These are phyloP conservation scores for Aspergillus sp. DNA, from an alignment of 2,329 filamentous ascomycete species.

Conservation along the genomic window DNA sequence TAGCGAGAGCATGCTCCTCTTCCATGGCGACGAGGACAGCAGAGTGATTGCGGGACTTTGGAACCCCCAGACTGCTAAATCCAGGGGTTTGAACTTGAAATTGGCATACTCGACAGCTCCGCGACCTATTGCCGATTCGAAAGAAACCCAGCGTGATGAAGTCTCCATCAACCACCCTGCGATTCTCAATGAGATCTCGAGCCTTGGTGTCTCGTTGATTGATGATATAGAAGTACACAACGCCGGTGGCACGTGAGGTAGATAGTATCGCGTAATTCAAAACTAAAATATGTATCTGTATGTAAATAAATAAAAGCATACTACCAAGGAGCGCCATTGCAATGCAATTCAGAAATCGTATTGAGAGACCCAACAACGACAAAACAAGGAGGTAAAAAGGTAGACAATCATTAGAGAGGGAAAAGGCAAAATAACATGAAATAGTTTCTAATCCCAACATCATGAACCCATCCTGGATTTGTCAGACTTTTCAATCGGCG, in stretches of 20 bases:
- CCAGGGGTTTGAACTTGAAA: constrained; percentile 29
- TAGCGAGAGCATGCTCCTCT: constrained; percentile 65
- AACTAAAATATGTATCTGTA: constrained; percentile 2
- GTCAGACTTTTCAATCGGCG: constrained; percentile 43
- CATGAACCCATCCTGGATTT: constrained; percentile 25
- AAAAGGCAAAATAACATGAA: constrained; percentile 4
- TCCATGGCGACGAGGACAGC: constrained; percentile 56
- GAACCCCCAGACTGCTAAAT: constrained; percentile 45
- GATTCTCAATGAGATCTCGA: constrained; percentile 38
- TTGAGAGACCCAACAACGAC: constrained; percentile 1
- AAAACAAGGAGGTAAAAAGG: constrained; percentile 5
- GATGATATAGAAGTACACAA: constrained; percentile 52
- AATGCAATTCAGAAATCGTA: constrained; percentile 17
- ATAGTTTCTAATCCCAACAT: constrained; percentile 9
- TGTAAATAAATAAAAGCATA: constrained; percentile 1
- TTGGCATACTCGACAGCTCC: constrained; percentile 30
- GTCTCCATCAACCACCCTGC: constrained; percentile 33
- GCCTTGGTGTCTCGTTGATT: constrained; percentile 56
- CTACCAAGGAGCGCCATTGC: constrained; percentile 22
- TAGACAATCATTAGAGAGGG: background rate
- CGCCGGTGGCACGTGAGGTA: constrained; percentile 4
- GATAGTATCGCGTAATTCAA: constrained; percentile 3
- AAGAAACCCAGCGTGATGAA: constrained; percentile 9
- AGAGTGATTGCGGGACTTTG: constrained; percentile 57
- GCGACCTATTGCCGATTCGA: constrained; percentile 4